Percentiles rank a stretch among this genome's conserved stretches.
Evolutionary conservation across 23 red algal species (phyloP).

Genomic region (Cyanidioschyzon merolae): DNA sequence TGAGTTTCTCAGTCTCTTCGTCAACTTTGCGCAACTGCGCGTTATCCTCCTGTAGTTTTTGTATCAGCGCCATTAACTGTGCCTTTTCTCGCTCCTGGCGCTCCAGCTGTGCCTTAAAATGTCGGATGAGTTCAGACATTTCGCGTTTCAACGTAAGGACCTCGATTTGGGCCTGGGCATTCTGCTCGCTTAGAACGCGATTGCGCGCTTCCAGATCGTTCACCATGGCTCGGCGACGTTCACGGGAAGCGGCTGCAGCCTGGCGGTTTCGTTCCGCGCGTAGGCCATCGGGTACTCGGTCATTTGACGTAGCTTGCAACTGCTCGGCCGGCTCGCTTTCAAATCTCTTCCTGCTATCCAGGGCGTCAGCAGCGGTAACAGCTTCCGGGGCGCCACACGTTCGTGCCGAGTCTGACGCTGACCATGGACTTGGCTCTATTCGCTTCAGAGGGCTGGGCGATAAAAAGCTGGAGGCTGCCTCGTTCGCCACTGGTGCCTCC

Average conservation of each 20-base stretch:
- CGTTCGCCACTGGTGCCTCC: not conserved
- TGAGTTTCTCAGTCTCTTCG: not conserved
- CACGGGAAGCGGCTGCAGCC: conserved; percentile 75
- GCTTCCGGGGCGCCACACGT: not conserved
- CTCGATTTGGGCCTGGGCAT: conserved; percentile 64
- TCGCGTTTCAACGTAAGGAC: conserved; percentile 7
- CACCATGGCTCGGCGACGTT: conserved; percentile 66
- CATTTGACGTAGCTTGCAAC: not conserved
- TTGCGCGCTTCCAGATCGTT: conserved; percentile 80
- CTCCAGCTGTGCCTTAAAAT: not conserved
- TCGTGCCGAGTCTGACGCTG: too few relatives aligned
- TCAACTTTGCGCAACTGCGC: not conserved
- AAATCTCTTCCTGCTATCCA: not conserved
- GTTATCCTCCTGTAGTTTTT: not conserved
- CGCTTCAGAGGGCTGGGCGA: not conserved
- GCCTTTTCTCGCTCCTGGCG: not conserved
- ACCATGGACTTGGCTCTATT: not conserved
- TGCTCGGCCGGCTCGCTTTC: not conserved
- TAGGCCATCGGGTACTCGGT: not conserved
- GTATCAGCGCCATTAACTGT: not conserved
- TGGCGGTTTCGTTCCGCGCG: conserved; percentile 84
- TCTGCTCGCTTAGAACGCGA: conserved; percentile 45
- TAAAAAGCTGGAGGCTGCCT: not conserved
- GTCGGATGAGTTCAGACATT: not conserved
- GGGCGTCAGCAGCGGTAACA: not conserved